Evolutionary conservation across 805 yeast species (phyloP), one percentile per base, ranked within the genome.

Genomic region (Sungouiozyma intestinalis): DNA sequence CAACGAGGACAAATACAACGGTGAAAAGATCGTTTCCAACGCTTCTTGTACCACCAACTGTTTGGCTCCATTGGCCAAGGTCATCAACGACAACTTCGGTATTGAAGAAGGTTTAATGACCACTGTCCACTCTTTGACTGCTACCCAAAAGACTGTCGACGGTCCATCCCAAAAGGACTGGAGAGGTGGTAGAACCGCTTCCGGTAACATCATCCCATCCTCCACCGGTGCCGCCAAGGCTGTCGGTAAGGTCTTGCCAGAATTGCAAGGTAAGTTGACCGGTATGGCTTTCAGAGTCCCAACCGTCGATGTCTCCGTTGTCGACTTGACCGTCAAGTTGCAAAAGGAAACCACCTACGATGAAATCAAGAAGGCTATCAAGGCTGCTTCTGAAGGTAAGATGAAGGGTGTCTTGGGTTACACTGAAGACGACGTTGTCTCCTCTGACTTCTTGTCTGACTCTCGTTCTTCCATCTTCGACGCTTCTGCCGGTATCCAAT

Each of bases 111-210:
- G 81, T 69, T 73, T 78, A 63, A 78, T 78, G 84, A 77, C 84
- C 68, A 77, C 83, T 49, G 81, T 76, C 47, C 83, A 77, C 72
- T 74, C 82, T 60, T 70, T 76, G 67, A 77, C 83, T 48, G 83
- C 83, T 48, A 74, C 83, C 51, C 83, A 78, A 66, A 77, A 77
- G 71, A 76, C 82, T 49, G 84, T 78, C 55, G 84, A 78, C 63
- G 83, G 83, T 69, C 81, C 83, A 62, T 77, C 84, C 64, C 81
- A 76, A 71, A 78, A 78, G 70, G 84, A 77, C 71, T 77, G 84
- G 84, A 76, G 84, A 75, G 83, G 83, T 70, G 84, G 83, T 65
- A 74, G 84, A 72, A 76, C 83, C 56, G 84, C 84, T 60, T 75
- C 81, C 48, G 82, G 78, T 60, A 77, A 78, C 76, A 77, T 78